Evolutionary conservation across 2,329 filamentous ascomycete species (phyloP), one percentile per base, ranked within the genome.

Genomic region (Alternaria dauci): DNA sequence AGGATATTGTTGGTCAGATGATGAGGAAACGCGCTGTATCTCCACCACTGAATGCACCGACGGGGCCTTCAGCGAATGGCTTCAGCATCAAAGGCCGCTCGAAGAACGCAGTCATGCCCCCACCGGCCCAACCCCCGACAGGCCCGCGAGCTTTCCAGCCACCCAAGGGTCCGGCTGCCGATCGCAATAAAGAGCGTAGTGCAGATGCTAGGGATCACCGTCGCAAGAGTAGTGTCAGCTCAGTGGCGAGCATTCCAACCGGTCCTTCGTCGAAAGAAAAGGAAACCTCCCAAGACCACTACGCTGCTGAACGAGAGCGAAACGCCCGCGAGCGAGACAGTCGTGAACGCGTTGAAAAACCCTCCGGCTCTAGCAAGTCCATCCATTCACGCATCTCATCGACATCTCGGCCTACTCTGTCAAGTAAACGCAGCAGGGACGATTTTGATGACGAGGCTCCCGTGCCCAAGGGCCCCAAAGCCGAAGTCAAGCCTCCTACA

Each of bases 281-380:
- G 30, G 48, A 43, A 36, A 52, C 26, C 1, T 30, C 65, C 12
- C 70, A 72, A 57, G 88, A 91, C 65, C 83, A 87, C n/a, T 89
- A 91, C 75, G 89, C 89, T 1, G 81, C 89, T 0, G 90, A 92
- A 76, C 87, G 90, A 23, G 89, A 91, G 72, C 70, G 65, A 20
- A 75, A 78, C n/a, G 71, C 71, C 14, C 67, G 73, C 2, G 74
- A 75, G 53, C 69, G 75, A 18, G 71, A 74, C 16, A 68, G 68
- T 28, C 62, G 70, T 8, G 74, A 74, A 23, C 72, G 74, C 25
- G 68, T 68, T 14, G 68, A 73, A 32, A 68, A 71, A 44, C 61
- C 58, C 6, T 47, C 66, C 3, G 63, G 59, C 30, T 58, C 66
- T 2, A 66, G 61, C 34, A 68, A 71, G 30, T 58, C 65, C 23